A percentile compares a stretch with the other conserved stretches of the same genome.
phyloP scores from a whole-genome alignment of 2,329 filamentous ascomycete species.

The Juglanconis oblonga region DNA sequence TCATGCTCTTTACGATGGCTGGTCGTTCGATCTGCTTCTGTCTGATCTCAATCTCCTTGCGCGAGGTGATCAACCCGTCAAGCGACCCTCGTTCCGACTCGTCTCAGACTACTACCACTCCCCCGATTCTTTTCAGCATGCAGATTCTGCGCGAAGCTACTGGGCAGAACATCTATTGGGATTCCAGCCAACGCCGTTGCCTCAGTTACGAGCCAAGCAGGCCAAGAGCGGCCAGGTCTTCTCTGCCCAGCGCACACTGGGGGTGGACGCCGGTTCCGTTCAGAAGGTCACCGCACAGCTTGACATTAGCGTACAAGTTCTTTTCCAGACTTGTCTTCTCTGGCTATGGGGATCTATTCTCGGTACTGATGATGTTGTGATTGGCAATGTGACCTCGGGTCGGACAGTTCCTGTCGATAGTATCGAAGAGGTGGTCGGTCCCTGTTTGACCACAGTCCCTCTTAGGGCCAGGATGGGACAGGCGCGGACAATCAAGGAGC shows the following conservation, averaged over 20 bases:
- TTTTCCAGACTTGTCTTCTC: constrained; percentile 72
- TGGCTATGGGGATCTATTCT: constrained; percentile 64
- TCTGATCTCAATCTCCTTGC: constrained; percentile 61
- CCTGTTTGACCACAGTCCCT: constrained; percentile 75
- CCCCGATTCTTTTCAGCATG: constrained; percentile 23
- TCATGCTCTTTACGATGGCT: constrained; percentile 89
- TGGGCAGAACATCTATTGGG: constrained; percentile 67
- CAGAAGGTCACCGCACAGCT: constrained; percentile 35
- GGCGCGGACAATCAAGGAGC: constrained; percentile 51
- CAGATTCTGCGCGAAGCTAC: constrained; percentile 52
- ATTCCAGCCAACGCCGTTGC: constrained; percentile 52
- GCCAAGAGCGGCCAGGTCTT: constrained; percentile 24
- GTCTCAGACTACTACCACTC: constrained; percentile 51
- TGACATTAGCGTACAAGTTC: constrained; percentile 61
- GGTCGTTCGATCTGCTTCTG: constrained; percentile 76
- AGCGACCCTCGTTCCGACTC: constrained; percentile 57
- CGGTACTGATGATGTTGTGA: constrained; percentile 63
- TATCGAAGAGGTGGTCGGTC: constrained; percentile 74
- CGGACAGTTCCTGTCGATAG: constrained; percentile 67
- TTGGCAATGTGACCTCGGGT: constrained; percentile 81
- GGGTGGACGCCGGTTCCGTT: constrained; percentile 32
- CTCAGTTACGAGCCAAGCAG: constrained; percentile 31
- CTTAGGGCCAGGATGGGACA: constrained; percentile 60
- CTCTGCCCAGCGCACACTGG: constrained; percentile 28
- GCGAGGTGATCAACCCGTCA: constrained; percentile 20